These are phyloP conservation scores for Camellia japonica DNA, from an alignment of 148 eudicot species.

Conservation along the genomic window DNA sequence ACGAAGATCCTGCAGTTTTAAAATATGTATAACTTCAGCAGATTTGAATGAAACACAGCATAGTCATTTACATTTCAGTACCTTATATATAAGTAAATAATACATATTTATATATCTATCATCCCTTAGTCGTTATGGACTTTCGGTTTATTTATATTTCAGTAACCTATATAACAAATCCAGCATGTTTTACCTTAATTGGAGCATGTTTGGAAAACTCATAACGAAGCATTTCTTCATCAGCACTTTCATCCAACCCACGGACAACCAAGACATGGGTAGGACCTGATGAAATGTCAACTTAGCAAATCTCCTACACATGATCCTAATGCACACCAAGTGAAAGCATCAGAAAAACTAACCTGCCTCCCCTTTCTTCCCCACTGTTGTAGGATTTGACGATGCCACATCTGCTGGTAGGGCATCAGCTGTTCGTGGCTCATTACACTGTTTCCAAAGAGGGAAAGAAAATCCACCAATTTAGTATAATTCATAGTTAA, in stretches of 20 bases:
- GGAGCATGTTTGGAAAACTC: conserved; percentile 98
- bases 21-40: neutral
- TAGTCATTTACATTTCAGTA: too few relatives aligned
- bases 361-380: conserved; percentile 96
- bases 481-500: neutral
- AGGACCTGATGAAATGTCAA: conserved; percentile 57
- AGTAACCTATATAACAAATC: neutral
- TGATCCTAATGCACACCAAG: neutral
- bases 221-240: conserved; percentile 98
- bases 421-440: conserved; percentile 86
- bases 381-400: conserved; percentile 50
- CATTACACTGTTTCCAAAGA: conserved; percentile 72
- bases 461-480: conserved; percentile 5
- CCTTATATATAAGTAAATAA: too few relatives aligned
- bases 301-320: conserved; percentile 17
- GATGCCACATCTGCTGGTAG: conserved; percentile 83
- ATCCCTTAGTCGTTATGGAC: too few relatives aligned
- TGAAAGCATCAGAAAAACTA: conserved; percentile 26
- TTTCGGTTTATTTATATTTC: too few relatives aligned
- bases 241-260: conserved; percentile 99
- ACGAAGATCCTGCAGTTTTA: conserved; percentile 80
- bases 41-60: neutral
- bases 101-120: too few relatives aligned
- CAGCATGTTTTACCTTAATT: conserved; percentile 57
- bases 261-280: conserved; percentile 97